These are phyloP conservation scores for Yamadazyma siamensis DNA, from an alignment of 1,139 yeast genomes.

Conservation along the genomic window DNA sequence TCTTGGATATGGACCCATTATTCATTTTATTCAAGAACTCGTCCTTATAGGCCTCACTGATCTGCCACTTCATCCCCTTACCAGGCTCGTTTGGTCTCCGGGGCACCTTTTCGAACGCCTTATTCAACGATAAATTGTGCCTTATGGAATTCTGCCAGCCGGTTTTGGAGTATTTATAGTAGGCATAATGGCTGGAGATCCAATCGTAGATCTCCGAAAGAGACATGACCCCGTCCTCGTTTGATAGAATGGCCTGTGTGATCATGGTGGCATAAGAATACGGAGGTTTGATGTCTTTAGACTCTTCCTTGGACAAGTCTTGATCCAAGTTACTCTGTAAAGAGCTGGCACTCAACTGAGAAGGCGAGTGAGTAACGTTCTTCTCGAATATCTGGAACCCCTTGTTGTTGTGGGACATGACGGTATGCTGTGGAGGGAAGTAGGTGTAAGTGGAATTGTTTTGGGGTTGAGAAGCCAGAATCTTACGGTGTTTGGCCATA, in stretches of 20 bases:
- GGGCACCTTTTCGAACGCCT: constrained; percentile 86
- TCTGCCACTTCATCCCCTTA: constrained; percentile 99
- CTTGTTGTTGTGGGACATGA: constrained; percentile 24
- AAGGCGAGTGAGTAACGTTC: constrained; percentile 37
- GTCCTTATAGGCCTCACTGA: constrained; percentile 75
- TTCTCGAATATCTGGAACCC: constrained; percentile 57
- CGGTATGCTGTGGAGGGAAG: constrained; percentile 19
- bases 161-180: constrained; percentile 86
- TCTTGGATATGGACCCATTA: constrained; percentile 67
- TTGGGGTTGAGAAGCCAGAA: constrained; percentile 3
- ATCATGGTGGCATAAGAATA: constrained; percentile 97
- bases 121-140: constrained; percentile 56
- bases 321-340: constrained; percentile 52
- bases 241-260: constrained; percentile 91
- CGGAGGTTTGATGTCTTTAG: constrained; percentile 94
- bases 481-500: constrained; percentile 17
- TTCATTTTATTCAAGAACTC: constrained; percentile 80
- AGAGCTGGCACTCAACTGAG: constrained; percentile 39
- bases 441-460: constrained; percentile 8
- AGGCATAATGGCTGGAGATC: constrained; percentile 85
- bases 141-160: constrained; percentile 73
- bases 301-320: constrained; percentile 83
- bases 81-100: constrained; percentile 96
- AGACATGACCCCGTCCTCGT: constrained; percentile 83
- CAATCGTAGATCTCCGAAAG: constrained; percentile 88